phyloP scores from a whole-genome alignment of 805 yeast species.

The Saccharomycopsis sp. region DNA sequence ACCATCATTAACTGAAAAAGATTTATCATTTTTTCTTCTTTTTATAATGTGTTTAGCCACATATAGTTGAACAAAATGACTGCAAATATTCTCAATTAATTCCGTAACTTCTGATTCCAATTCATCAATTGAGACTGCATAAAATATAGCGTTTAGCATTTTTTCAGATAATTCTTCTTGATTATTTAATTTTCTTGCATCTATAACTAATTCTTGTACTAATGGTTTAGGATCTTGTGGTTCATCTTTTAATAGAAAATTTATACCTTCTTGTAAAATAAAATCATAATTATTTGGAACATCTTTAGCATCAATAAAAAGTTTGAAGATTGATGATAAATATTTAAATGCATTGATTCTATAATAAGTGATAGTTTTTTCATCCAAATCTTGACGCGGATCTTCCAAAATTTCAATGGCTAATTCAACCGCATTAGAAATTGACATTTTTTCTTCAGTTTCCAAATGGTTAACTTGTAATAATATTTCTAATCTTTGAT shows the following conservation, averaged over 20 bases:
- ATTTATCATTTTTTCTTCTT: constrained; percentile 53
- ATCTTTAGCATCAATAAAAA: constrained; percentile 44
- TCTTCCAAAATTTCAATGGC: constrained; percentile 72
- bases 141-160: constrained; percentile 62
- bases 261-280: constrained; percentile 40
- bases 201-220: constrained; percentile 35
- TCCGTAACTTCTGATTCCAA: constrained; percentile 54
- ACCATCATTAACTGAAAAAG: constrained; percentile 65
- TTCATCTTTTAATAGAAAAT: constrained; percentile 29
- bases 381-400: constrained; percentile 31
- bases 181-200: constrained; percentile 38
- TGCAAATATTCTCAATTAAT: constrained; percentile 56
- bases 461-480: constrained; percentile 63
- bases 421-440: constrained; percentile 74
- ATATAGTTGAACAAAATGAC: constrained; percentile 71
- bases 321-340: constrained; percentile 50
- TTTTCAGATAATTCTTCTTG: constrained; percentile 59
- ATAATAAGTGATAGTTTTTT: constrained; percentile 47
- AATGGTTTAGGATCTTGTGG: constrained; percentile 26
- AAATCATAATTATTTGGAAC: constrained; percentile 32
- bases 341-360: constrained; percentile 71
- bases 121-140: constrained; percentile 66
- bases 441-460: constrained; percentile 54
- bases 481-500: constrained; percentile 60
- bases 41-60: constrained; percentile 64